These are phyloP conservation scores for Toxicodendron radicans DNA, from an alignment of 345 rosid genomes.

Conservation along the genomic window DNA sequence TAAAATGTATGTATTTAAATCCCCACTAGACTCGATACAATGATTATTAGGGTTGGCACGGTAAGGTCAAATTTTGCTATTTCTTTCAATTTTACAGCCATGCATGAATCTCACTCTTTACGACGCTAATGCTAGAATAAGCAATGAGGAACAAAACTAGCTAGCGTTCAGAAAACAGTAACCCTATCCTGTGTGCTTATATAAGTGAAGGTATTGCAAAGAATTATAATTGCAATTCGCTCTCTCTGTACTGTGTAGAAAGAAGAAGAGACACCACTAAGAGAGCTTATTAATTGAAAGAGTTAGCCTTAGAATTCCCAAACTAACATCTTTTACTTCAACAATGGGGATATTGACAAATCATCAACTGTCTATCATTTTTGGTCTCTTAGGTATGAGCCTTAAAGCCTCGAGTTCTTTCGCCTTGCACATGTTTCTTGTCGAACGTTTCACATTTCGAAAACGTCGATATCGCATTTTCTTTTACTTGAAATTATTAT, in stretches of 20 bases:
- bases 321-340: not conserved
- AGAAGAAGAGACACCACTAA: not conserved
- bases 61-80: not conserved
- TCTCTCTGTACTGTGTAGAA: not conserved
- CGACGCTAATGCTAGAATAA: not conserved
- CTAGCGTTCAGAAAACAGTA: not conserved
- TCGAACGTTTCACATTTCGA: no score
- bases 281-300: not conserved
- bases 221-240: not conserved
- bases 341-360: conserved; percentile 35
- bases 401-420: not conserved
- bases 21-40: no score
- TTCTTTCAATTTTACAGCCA: not conserved
- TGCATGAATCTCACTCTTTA: not conserved
- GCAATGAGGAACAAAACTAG: not conserved
- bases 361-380: conserved; percentile 51
- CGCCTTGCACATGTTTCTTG: not conserved
- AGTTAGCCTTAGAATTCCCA: not conserved
- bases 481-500: not conserved
- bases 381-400: conserved; percentile 63
- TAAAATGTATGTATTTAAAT: no score
- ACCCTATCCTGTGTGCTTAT: not conserved
- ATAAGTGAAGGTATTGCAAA: not conserved
- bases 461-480: not conserved
- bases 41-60: not conserved